Evolutionary conservation across 352 stramenopile species (phyloP), one percentile per base, ranked within the genome.

Genomic region (Aphanomyces invadans): DNA sequence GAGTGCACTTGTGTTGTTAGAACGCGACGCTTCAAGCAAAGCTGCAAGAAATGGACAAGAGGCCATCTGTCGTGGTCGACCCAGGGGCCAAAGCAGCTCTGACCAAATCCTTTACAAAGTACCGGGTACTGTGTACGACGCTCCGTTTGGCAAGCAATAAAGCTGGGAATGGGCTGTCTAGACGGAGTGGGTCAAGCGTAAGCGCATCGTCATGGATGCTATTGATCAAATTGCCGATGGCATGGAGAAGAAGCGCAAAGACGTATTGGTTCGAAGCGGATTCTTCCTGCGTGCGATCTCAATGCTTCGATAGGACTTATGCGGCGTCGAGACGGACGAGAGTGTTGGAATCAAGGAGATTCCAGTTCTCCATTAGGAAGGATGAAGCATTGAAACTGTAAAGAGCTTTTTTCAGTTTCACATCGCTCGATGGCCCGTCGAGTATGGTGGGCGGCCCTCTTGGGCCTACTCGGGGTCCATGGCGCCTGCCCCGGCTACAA

Each of bases 241-340:
- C 29, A 90, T 90, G 81, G 84, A 92, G 71, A 92, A 92, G 69
- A 90, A 90, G 38, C 67, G 74, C 3, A 87, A 87, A 53, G 76
- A 71, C 11, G 78, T 92, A 62, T 67, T 86, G 51, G 60, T 68
- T 45, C 4, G 11, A n/a, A 36, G 9, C 19, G 19, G 19, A 12
- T 45, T 4, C 33, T 25, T 42, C 21, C 11, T 52, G 11, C 11
- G 25, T 4, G n/a, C 26, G n/a, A 32, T 36, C 33, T n/a, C 15
- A 2, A 15, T 48, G 53, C 23, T 59, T 7, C 26, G 19, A 11
- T 64, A 64, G 62, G 74, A 81, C 0, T 59, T 90, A 21, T 73
- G 78, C 17, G 78, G 74, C 21, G 64, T 92, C 32, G 83, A 92
- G 71, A 88, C 83, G 17, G 83, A 92, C 68, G 81, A 73, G 15